These are phyloP conservation scores for Plasmodium ovale DNA, from an alignment of 169 alveolate genomes.

Conservation along the genomic window DNA sequence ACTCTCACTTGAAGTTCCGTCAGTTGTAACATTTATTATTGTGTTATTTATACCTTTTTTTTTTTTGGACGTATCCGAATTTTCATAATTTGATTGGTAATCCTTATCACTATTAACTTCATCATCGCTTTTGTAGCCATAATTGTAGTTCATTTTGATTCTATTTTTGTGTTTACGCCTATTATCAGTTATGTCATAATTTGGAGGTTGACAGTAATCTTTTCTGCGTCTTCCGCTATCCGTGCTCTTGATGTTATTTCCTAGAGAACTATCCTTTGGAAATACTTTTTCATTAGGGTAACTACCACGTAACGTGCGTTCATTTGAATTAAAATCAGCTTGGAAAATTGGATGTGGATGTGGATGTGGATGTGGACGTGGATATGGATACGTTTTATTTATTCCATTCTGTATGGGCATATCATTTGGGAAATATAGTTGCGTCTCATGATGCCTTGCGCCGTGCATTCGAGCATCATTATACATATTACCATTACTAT, in stretches of 20 bases:
- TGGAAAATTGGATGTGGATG: no score
- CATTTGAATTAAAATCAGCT: background rate
- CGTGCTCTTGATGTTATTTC: background rate
- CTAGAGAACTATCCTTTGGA: background rate
- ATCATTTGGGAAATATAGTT: conserved; percentile 5
- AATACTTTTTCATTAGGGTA: background rate
- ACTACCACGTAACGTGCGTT: background rate
- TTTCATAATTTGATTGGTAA: background rate
- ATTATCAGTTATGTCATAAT: background rate
- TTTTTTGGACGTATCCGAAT: conserved; percentile 3
- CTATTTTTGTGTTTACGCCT: background rate
- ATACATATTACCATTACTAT: background rate
- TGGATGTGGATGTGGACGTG: no score
- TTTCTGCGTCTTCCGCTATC: background rate
- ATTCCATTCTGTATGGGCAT: background rate
- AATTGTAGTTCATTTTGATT: background rate
- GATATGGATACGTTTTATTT: background rate
- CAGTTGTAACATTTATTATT: conserved; percentile 18
- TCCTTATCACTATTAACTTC: background rate
- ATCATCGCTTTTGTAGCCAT: background rate
- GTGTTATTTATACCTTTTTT: conserved; percentile 1
- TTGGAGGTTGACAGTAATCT: background rate
- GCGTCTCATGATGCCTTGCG: no score
- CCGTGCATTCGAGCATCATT: no score
- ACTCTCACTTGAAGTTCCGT: background rate